phyloP scores from a whole-genome alignment of 495 filamentous ascomycete species.

The Alectoria sarmentosa region DNA sequence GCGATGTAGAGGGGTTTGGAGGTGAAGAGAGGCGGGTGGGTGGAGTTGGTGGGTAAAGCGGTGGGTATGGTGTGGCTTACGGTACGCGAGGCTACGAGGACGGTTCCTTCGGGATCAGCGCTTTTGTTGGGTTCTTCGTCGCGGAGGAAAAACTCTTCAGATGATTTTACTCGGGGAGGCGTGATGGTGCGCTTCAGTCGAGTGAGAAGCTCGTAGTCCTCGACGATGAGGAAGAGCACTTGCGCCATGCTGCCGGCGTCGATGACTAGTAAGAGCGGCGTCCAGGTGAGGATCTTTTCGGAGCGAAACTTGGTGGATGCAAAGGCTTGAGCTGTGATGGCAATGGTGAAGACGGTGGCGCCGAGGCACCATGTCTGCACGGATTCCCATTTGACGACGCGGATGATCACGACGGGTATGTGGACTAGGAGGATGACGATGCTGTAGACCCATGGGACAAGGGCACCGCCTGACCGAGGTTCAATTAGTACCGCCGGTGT shows the following conservation, averaged over 20 bases:
- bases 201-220: conserved; percentile 11
- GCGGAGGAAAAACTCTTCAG: neutral
- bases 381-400: conserved; percentile 24
- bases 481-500: neutral
- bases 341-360: conserved; percentile 22
- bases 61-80: neutral
- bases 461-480: conserved; percentile 6
- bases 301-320: conserved; percentile 18
- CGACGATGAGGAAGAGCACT: conserved; percentile 20
- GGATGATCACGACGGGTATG: conserved; percentile 22
- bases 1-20: conserved; percentile 10
- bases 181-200: neutral
- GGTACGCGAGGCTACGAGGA: neutral
- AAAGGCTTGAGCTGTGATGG: conserved; percentile 18
- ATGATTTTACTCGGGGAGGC: neutral
- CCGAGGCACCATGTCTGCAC: conserved; percentile 20
- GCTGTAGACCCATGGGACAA: conserved; percentile 24
- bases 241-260: conserved; percentile 24
- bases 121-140: neutral
- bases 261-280: conserved; percentile 21
- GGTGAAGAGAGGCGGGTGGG: neutral
- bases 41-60: neutral
- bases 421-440: conserved; percentile 22
- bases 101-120: neutral
- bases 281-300: conserved; percentile 20